Evolutionary conservation across 495 filamentous ascomycete species (phyloP).

Genomic region (Articulospora tetracladia): DNA sequence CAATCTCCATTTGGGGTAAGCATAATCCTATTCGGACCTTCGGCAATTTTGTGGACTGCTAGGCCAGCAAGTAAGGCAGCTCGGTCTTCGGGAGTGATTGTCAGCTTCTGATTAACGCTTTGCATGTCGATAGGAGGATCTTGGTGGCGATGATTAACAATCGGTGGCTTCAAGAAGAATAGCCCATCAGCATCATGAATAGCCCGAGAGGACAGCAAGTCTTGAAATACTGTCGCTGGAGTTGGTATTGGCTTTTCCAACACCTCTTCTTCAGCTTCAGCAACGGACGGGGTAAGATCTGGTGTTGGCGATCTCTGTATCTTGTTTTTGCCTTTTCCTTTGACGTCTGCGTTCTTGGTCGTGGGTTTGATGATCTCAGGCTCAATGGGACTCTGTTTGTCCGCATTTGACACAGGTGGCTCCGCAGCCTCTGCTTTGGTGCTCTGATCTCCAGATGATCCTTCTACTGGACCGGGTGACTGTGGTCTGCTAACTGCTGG

Average conservation of each 20-base stretch:
- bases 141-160: conserved; percentile 31
- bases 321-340: conserved; percentile 31
- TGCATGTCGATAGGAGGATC: conserved; percentile 32
- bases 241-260: conserved; percentile 32
- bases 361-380: neutral
- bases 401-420: neutral
- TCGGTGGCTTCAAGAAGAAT: conserved; percentile 30
- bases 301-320: conserved; percentile 28
- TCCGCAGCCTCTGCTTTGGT: neutral
- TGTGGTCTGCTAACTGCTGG: conserved; percentile 33
- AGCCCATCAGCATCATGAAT: conserved; percentile 27
- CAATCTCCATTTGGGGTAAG: conserved; percentile 78
- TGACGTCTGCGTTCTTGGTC: conserved; percentile 9
- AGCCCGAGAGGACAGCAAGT: conserved; percentile 26
- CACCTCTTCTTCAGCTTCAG: conserved; percentile 32
- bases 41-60: conserved; percentile 43
- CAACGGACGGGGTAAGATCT: conserved; percentile 29
- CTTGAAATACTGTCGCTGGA: conserved; percentile 31
- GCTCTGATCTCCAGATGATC: conserved; percentile 7
- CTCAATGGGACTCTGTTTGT: conserved; percentile 3
- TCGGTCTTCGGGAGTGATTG: conserved; percentile 49
- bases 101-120: conserved; percentile 35
- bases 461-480: conserved; percentile 20
- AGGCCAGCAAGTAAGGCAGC: conserved; percentile 41
- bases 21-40: conserved; percentile 50